These are phyloP conservation scores for Fusarium aywerte DNA, from an alignment of 2,329 filamentous ascomycete species.

Conservation along the genomic window DNA sequence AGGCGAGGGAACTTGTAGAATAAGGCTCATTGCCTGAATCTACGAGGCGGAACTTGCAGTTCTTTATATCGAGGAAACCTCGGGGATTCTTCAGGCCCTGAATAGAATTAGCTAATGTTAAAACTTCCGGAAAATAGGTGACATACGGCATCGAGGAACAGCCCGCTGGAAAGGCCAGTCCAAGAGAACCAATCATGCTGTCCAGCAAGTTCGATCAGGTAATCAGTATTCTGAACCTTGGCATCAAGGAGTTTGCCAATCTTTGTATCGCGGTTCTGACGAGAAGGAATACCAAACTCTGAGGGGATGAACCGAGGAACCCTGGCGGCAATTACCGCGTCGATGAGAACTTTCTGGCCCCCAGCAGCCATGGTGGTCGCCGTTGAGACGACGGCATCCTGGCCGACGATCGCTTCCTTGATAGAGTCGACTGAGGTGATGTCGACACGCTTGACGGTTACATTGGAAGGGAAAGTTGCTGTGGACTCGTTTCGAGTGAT, in stretches of 20 bases:
- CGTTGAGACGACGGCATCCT: constrained; percentile 5
- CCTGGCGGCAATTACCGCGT: background rate
- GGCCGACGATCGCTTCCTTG: background rate
- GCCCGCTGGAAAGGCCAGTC: background rate
- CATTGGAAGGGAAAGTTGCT: background rate
- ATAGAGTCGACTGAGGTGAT: background rate
- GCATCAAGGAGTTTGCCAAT: background rate
- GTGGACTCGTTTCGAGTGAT: constrained; percentile 10
- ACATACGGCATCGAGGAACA: constrained; percentile 16
- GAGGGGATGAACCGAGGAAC: constrained; percentile 8
- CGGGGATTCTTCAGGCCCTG: background rate
- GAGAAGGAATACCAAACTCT: constrained; percentile 16
- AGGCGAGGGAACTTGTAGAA: constrained; percentile 3
- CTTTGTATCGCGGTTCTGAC: background rate
- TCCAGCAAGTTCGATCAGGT: constrained; percentile 8
- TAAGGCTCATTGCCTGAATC: constrained; percentile 17
- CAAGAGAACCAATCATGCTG: constrained; percentile 17
- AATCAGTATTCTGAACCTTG: constrained; percentile 13
- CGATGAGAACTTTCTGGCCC: background rate
- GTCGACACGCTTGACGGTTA: background rate
- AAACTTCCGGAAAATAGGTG: accelerated
- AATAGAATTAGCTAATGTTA: accelerated
- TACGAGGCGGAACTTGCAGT: constrained; percentile 9
- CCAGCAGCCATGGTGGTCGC: background rate
- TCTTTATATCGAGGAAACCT: constrained; percentile 4